phyloP scores from a whole-genome alignment of 768 basidiomycete genomes.

The Boletus fagicola region DNA sequence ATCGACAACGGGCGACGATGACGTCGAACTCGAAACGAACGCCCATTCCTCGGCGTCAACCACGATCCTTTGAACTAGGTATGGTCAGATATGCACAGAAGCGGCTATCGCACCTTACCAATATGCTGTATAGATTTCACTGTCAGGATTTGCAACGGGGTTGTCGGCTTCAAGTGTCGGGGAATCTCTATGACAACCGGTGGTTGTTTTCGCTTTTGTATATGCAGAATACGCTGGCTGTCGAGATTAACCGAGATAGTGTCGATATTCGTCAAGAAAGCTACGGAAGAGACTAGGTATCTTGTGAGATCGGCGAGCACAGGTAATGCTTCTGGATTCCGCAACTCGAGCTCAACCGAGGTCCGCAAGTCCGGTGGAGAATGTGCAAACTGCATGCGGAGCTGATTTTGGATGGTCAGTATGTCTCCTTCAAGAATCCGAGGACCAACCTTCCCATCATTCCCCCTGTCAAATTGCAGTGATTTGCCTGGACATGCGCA shows the following conservation, averaged over 20 bases:
- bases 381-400: too few relatives aligned
- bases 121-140: slow-evolving; percentile 7
- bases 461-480: background rate
- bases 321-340: slow-evolving; percentile 2
- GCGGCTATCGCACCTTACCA: background rate
- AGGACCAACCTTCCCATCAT: slow-evolving; percentile 8
- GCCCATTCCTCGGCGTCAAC: background rate
- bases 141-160: background rate
- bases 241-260: slow-evolving; percentile 6
- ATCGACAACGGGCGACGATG: background rate
- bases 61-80: slow-evolving; percentile 6
- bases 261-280: slow-evolving; percentile 3
- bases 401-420: background rate
- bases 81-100: background rate
- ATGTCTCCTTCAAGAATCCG: background rate
- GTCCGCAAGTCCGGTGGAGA: background rate
- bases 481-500: too few relatives aligned
- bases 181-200: background rate
- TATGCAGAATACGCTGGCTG: background rate
- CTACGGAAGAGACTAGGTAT: slow-evolving; percentile 13
- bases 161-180: background rate
- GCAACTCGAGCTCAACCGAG: slow-evolving; percentile 10
- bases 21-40: background rate
- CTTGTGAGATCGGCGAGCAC: slow-evolving; percentile 6
- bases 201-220: background rate